A percentile compares a stretch with the other conserved stretches of the same genome.
These are phyloP conservation scores for Furcasterigmium furcatum DNA, from an alignment of 2,329 filamentous ascomycete genomes.

Conservation along the genomic window DNA sequence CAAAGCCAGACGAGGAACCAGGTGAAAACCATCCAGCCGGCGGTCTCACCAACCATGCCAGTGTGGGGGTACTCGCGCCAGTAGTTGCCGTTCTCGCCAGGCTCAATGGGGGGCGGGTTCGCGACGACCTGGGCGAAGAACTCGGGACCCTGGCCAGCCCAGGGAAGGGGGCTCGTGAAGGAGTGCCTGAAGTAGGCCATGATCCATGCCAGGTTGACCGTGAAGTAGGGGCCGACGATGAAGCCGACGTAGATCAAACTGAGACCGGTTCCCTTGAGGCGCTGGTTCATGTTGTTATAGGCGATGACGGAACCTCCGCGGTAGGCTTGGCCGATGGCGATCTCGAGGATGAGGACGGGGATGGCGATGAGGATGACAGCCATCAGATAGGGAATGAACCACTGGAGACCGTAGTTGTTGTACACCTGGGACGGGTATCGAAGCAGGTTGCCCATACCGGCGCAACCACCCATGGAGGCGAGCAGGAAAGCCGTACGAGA, in stretches of 20 bases:
- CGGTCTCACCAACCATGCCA: constrained; percentile 50
- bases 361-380: constrained; percentile 54
- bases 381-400: constrained; percentile 57
- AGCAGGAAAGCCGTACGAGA: constrained; percentile 52
- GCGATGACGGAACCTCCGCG: constrained; percentile 53
- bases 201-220: constrained; percentile 55
- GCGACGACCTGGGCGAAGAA: constrained; percentile 48
- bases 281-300: constrained; percentile 48
- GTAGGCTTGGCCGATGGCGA: constrained; percentile 68
- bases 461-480: constrained; percentile 56
- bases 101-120: constrained; percentile 38
- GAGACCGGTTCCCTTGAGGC: constrained; percentile 51
- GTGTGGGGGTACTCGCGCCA: constrained; percentile 45
- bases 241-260: constrained; percentile 49
- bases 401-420: constrained; percentile 58
- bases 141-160: constrained; percentile 44
- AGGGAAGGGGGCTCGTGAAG: constrained; percentile 52
- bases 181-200: constrained; percentile 56
- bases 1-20: constrained; percentile 59
- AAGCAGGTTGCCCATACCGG: constrained; percentile 55
- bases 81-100: constrained; percentile 31
- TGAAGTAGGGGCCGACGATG: constrained; percentile 55
- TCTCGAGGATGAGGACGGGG: constrained; percentile 52
- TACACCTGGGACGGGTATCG: constrained; percentile 56
- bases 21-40: constrained; percentile 53